A percentile compares a stretch with the other conserved stretches of the same genome.
phyloP scores from a whole-genome alignment of 1,284 basidiomycete genomes.

The Trichosporon inkin region DNA sequence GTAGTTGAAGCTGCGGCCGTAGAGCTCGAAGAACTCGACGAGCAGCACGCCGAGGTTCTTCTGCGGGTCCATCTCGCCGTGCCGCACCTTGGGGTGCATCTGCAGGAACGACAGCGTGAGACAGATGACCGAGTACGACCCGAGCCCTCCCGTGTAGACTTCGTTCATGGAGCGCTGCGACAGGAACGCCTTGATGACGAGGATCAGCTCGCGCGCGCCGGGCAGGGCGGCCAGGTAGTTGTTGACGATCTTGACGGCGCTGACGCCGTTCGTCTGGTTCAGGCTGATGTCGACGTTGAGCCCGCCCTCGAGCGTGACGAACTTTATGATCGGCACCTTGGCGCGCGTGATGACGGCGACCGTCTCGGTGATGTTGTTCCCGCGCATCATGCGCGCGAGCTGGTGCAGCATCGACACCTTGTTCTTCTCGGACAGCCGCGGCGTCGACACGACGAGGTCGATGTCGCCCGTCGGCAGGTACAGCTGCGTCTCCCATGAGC shows the following conservation, averaged over 20 bases:
- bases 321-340: conserved; percentile 91
- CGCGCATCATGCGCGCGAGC: conserved; percentile 50
- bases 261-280: conserved; percentile 80
- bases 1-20: conserved; percentile 71
- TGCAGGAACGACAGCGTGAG: conserved; percentile 90
- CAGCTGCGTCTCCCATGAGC: conserved; percentile 87
- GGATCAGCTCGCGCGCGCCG: conserved; percentile 71
- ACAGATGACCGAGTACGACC: conserved; percentile 91
- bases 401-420: conserved; percentile 48
- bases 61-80: conserved; percentile 78
- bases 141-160: conserved; percentile 90
- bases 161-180: conserved; percentile 94
- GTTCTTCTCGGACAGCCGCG: conserved; percentile 42
- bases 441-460: conserved; percentile 56
- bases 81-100: conserved; percentile 90
- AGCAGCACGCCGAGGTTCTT: conserved; percentile 86
- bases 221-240: conserved; percentile 70
- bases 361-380: conserved; percentile 53
- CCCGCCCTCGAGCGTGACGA: conserved; percentile 65
- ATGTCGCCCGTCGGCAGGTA: conserved; percentile 83
- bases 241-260: conserved; percentile 75
- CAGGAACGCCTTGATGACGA: conserved; percentile 86
- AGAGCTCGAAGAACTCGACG: conserved; percentile 88
- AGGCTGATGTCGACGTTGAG: conserved; percentile 85
- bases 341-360: conserved; percentile 85